Base-by-base conservation (phyloP, 129 eudicot species). In the Lactuca saligna region DNA sequence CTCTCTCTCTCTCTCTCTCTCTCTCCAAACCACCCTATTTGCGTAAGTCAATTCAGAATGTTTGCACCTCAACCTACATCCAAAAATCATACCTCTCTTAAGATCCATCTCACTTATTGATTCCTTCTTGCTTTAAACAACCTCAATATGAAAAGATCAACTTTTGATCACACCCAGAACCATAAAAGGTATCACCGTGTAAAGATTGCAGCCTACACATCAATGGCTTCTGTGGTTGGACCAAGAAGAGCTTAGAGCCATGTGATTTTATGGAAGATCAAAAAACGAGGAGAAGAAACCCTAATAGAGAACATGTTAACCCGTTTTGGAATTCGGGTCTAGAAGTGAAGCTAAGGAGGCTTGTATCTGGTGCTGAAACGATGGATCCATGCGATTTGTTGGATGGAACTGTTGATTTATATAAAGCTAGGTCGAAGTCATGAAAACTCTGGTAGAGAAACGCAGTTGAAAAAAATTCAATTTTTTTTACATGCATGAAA, bases 391-490 rank as follows among this genome's bases (percentile, higher is more conserved):
- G 55, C 41, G 75, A 78, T 9, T 75, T 90, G 79, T 72, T 90
- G 81, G 88, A 83, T 57, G 97, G 87, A 79, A 87, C 97, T 64
- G 91, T 89, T 11, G 87, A 90, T 20, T 72, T 90, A 90, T 63
- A 79, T 90, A 15, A 85, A 82, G 85, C 83, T 88, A 87, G 86
- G 89, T 90, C 76, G 78, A 87, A 79, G 88, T 87, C 37, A 90
- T 90, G 97, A 77, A 75, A 70, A 75, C 66, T 68, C 75, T 90
- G 77, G 81, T 80, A 57, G 69, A 87, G 25, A 20, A 0, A 20
- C 25, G 1, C 25, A 20, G 25, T 20, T 20, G 25, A 20, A 20
- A 20, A 20, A 20, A 20, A 20, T 20, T 20, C 25, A 20, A 20
- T 20, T 20, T 20, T 20, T 20, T 20, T 20, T n/a, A 20, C 25